Percentiles rank a stretch among this genome's conserved stretches.
Evolutionary conservation across 2,329 filamentous ascomycete genomes (phyloP).

Genomic region (Neofusicoccum sp.): DNA sequence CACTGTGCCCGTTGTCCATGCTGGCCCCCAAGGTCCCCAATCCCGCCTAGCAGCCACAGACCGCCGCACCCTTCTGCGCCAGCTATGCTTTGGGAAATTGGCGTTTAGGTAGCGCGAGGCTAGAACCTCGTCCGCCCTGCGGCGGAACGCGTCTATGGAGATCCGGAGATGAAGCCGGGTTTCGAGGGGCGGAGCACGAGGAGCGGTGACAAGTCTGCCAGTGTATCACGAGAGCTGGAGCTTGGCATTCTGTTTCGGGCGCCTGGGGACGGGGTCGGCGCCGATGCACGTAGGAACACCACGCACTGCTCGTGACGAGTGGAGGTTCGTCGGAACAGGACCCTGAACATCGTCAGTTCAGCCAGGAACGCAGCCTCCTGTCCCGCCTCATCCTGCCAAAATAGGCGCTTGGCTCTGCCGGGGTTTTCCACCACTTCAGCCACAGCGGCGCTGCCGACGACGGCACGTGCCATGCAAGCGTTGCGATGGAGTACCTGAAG

Average conservation of each 20-base stretch:
- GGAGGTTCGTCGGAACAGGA: neutral
- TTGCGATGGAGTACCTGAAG: neutral
- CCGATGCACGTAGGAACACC: neutral
- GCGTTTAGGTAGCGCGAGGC: constrained; percentile 6
- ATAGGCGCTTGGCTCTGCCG: neutral
- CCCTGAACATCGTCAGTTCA: constrained; percentile 9
- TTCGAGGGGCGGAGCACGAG: constrained; percentile 10
- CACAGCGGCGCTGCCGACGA: neutral
- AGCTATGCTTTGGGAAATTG: constrained; percentile 6
- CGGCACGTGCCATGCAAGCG: neutral
- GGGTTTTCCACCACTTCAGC: neutral
- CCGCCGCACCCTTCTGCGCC: neutral
- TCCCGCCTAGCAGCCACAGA: constrained; percentile 8
- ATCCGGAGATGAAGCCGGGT: constrained; percentile 13
- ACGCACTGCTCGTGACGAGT: neutral
- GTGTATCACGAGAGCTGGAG: constrained; percentile 5
- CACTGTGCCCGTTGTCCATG: neutral
- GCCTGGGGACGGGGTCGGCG: neutral
- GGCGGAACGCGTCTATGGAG: constrained; percentile 1
- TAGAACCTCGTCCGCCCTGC: neutral
- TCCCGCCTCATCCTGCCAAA: neutral
- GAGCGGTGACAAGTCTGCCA: constrained; percentile 6
- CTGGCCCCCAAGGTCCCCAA: constrained; percentile 2
- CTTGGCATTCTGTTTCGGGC: neutral
- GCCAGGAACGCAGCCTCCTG: constrained; percentile 5